Evolutionary conservation across 345 rosid genomes (phyloP).

Genomic region (Brassica cretica): DNA sequence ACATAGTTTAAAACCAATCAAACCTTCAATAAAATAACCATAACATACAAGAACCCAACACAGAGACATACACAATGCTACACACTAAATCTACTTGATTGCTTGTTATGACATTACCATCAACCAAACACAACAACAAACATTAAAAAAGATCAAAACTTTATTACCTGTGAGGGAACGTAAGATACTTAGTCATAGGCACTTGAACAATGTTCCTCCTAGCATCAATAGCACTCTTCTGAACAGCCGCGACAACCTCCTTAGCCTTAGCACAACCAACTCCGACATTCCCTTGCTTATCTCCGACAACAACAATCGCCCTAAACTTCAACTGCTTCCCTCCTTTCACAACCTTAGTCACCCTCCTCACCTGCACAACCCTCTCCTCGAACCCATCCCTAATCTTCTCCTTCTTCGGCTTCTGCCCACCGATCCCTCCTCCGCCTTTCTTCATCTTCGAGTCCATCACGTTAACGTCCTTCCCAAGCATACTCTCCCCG

Average conservation of each 20-base stretch:
- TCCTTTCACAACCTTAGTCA: conserved; percentile 90
- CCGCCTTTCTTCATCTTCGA: conserved; percentile 52
- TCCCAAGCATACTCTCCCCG: conserved; percentile 61
- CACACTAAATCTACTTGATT: background rate
- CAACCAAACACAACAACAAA: conserved; percentile 1
- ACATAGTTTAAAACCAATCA: conserved; percentile 12
- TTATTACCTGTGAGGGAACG: conserved; percentile 81
- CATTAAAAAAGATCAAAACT: conserved; percentile 9
- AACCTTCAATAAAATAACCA: background rate
- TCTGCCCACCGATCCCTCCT: conserved; percentile 48
- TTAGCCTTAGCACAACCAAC: conserved; percentile 90
- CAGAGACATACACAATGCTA: background rate
- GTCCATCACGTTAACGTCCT: conserved; percentile 67
- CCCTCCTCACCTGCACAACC: conserved; percentile 80
- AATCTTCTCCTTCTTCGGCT: conserved; percentile 56
- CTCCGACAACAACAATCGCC: conserved; percentile 82
- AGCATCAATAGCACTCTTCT: conserved; percentile 76
- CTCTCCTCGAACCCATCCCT: conserved; percentile 88
- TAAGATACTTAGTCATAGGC: conserved; percentile 82
- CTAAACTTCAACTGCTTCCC: conserved; percentile 83
- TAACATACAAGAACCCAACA: background rate
- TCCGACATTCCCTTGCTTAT: conserved; percentile 78
- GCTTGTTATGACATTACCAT: background rate
- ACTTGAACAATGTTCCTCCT: conserved; percentile 73
- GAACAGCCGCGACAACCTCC: conserved; percentile 75